phyloP scores from a whole-genome alignment of 345 rosid species.

The Conringia planisiliqua region DNA sequence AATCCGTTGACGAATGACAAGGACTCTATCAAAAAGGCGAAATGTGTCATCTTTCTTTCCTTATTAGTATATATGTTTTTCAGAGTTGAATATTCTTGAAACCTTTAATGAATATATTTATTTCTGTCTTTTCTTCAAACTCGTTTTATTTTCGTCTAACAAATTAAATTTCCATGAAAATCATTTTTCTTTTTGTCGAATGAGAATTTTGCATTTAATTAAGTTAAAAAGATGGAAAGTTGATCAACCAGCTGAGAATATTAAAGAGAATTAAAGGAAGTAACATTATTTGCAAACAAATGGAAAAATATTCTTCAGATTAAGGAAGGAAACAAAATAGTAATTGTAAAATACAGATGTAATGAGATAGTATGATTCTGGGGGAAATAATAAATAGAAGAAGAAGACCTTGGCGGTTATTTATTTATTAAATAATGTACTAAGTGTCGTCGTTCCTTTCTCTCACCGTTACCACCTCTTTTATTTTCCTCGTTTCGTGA shows the following conservation, averaged over 20 bases:
- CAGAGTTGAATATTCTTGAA: slow-evolving; percentile 13
- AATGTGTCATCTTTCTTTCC: slow-evolving; percentile 22
- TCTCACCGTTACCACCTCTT: slow-evolving; percentile 21
- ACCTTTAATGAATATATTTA: not conserved
- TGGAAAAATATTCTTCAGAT: too few species aligned
- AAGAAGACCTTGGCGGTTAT: slow-evolving; percentile 22
- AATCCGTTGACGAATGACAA: slow-evolving; percentile 22
- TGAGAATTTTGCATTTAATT: too few species aligned
- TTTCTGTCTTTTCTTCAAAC: not conserved
- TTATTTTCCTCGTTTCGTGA: not conserved
- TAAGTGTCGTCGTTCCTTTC: not conserved
- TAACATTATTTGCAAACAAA: not conserved
- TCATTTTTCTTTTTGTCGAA: not conserved
- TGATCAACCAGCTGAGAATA: too few species aligned
- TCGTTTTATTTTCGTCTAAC: not conserved
- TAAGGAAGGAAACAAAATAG: too few species aligned
- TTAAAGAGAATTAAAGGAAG: too few species aligned
- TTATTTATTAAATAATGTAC: not conserved
- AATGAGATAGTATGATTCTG: too few species aligned
- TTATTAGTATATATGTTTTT: not conserved
- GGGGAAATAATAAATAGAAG: slow-evolving; percentile 13
- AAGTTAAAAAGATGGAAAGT: too few species aligned
- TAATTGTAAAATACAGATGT: too few species aligned
- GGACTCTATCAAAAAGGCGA: slow-evolving; percentile 17
- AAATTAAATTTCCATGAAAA: not conserved